These are phyloP conservation scores for Aureobasidium melanogenum DNA, from an alignment of 2,329 filamentous ascomycete species.

Conservation along the genomic window DNA sequence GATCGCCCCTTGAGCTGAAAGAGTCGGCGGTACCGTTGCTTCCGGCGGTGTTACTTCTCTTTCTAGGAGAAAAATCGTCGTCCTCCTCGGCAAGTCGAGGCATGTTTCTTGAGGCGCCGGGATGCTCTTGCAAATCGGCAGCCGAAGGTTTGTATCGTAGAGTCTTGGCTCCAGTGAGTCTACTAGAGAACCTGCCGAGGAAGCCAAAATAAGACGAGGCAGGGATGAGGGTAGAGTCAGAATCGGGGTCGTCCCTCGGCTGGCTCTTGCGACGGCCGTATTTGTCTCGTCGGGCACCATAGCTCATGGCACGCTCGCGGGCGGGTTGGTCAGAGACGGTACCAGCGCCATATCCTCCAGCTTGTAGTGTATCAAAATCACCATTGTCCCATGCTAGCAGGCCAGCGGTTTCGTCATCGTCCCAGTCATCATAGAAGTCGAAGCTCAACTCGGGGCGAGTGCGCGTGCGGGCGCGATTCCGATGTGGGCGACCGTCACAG, in stretches of 20 bases:
- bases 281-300: conserved; percentile 57
- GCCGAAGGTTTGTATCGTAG: conserved; percentile 84
- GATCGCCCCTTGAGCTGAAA: conserved; percentile 75
- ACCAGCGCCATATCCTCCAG: conserved; percentile 14
- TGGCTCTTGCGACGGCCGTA: conserved; percentile 46
- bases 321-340: conserved; percentile 48
- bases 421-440: conserved; percentile 98
- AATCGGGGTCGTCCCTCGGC: conserved; percentile 40
- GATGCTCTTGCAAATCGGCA: conserved; percentile 82
- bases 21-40: conserved; percentile 81
- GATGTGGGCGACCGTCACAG: conserved; percentile 63
- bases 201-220: conserved; percentile 81
- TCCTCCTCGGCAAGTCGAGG: conserved; percentile 54
- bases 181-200: conserved; percentile 73
- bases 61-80: conserved; percentile 35
- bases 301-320: conserved; percentile 78
- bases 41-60: conserved; percentile 68
- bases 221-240: conserved; percentile 81
- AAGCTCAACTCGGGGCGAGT: conserved; percentile 75
- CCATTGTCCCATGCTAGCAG: conserved; percentile 72
- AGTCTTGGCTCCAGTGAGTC: conserved; percentile 60
- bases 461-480: conserved; percentile 53
- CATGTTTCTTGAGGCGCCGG: conserved; percentile 43
- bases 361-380: conserved; percentile 60
- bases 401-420: conserved; percentile 54